Evolutionary conservation across 2,329 filamentous ascomycete genomes (phyloP), one percentile per base, ranked within the genome.

Genomic region (Xylariales sp.): DNA sequence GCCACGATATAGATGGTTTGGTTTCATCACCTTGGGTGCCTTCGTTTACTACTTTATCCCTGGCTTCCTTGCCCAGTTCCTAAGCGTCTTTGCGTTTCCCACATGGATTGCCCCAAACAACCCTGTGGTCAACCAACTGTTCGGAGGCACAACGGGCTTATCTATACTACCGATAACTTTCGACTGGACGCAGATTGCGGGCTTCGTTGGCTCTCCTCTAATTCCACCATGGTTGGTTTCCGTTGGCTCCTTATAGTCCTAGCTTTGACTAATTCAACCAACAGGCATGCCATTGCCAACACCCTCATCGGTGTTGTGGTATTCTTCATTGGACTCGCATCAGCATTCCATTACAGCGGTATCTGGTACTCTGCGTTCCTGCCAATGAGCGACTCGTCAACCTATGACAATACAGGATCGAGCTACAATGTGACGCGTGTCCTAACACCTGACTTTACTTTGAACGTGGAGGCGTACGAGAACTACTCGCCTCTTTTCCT

Each of bases 181-280:
- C 54, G 84, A 88, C 65, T 88, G 84, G 83, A 83, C 81, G 4
- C 81, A 86, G 51, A 73, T 87, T 39, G 73, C 81, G 3, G 84
- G 82, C 34, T 88, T 78, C 46, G 69, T 84, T 38, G 76, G 77
- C 21, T 84, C 80, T 8, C 84, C 83, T 15, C 62, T 88, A 27
- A 82, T 86, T 37, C 76, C 82, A 3, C 84, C 84, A 4, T 88
- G 82, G 75, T 77, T 56, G 44, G 70, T 56, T 11, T n/a, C n/a
- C n/a, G n/a, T n/a, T n/a, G n/a, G n/a, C n/a, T n/a, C n/a, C n/a
- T n/a, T n/a, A n/a, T n/a, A n/a, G n/a, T n/a, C n/a, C n/a, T n/a
- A n/a, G n/a, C n/a, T n/a, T n/a, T n/a, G n/a, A n/a, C n/a, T n/a
- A n/a, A n/a, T n/a, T n/a, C 9, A 11, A 6, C n/a, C 12, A 28